Conservation (phyloP, 768 basidiomycete species). For the Agaricus bisporus region DNA sequence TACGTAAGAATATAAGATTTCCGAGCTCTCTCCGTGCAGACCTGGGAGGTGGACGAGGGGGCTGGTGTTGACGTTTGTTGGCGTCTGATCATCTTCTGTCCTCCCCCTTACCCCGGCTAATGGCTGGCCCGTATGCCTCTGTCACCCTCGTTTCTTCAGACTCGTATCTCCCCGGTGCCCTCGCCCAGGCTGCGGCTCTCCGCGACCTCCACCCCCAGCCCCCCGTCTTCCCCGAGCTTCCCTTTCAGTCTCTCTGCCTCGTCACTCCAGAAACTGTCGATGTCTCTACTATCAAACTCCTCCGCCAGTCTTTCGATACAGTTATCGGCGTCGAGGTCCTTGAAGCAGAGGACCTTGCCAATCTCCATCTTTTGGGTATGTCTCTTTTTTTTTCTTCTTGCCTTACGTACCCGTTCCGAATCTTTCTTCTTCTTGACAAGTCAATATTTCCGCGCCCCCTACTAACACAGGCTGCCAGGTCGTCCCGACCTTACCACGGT, state of each 20-base stretch:
- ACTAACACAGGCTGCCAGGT: constrained; percentile 41
- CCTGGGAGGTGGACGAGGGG: not conserved
- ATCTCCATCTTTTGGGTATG: constrained; percentile 81
- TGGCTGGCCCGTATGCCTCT: constrained; percentile 73
- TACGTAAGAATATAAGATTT: too few species aligned
- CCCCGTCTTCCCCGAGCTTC: constrained; percentile 49
- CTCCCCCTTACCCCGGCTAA: constrained; percentile 27
- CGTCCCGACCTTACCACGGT: constrained; percentile 91
- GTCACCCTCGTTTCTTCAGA: constrained; percentile 91
- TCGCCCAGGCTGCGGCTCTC: constrained; percentile 81
- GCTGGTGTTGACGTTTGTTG: constrained; percentile 27
- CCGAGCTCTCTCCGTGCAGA: too few species aligned
- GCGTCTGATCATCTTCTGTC: constrained; percentile 15
- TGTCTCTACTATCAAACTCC: constrained; percentile 70
- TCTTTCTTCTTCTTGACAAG: not conserved
- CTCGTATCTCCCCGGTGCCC: constrained; percentile 88
- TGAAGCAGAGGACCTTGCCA: constrained; percentile 55
- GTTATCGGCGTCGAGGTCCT: constrained; percentile 94
- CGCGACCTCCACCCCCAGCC: constrained; percentile 68
- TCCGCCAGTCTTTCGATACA: constrained; percentile 74
- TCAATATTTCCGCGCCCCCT: not conserved
- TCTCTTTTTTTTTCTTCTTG: constrained; percentile 12
- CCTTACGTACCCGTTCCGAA: not conserved
- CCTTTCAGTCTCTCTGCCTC: constrained; percentile 81
- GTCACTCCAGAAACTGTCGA: constrained; percentile 93